Evolutionary conservation across 306 rosid species (phyloP), one percentile per base, ranked within the genome.

Genomic region (Comarum palustre): DNA sequence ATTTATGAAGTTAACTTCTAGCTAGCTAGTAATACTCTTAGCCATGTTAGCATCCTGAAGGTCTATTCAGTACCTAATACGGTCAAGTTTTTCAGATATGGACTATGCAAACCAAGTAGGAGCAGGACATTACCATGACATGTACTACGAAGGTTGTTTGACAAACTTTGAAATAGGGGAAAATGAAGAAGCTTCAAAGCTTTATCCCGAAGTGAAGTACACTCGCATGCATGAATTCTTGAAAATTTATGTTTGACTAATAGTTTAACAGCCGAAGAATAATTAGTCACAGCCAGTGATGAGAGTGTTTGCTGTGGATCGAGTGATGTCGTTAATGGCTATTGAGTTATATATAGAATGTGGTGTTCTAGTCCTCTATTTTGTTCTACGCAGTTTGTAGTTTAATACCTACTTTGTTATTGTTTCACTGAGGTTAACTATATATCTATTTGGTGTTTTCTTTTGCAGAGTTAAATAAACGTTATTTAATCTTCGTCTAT

Each of bases 111-210:
- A 75, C 65, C 88, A 85, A 77, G 89, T 88, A 19, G 96, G 84
- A 55, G 51, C 84, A 27, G 66, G 12, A 42, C 96, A 90, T 58
- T 88, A 85, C 75, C 87, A 84, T 59, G 89, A 90, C 45, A 83
- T 88, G 57, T 90, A 81, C 79, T 85, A 78, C 15, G 90, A 90
- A 75, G 96, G 90, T 0, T 84, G 87, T 67, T 85, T 90, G 1
- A 6, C 92, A 77, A 85, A 88, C 42, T 88, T 88, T 38, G 89
- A 87, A 73, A 84, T 87, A 4, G 89, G 92, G 50, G 69, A 81
- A 11, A 87, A 73, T 10, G 90, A 38, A 20, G 38, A 90, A 90
- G 92, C 88, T 27, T 78, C 75, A 51, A 22, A 72, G 69, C 85
- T 90, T 63, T 90, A 88, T 54, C 90, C 87, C 41, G 66, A 85